A percentile compares a stretch with the other conserved stretches of the same genome.
Evolutionary conservation across 106 monocot genomes (phyloP).

Genomic region (Dioscorea alata): DNA sequence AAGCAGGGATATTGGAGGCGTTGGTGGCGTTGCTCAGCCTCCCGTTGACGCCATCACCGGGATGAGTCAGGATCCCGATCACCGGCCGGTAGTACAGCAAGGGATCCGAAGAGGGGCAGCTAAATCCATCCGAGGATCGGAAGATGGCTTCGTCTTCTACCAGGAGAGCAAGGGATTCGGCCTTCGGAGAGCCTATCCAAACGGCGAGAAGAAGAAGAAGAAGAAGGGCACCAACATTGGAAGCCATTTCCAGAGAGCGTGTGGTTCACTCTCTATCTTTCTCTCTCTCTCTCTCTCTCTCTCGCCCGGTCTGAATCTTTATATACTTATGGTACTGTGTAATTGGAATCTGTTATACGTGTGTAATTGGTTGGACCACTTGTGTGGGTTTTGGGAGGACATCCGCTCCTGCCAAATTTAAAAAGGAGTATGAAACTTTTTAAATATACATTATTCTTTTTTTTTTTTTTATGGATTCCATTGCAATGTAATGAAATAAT

Average conservation of each 20-base stretch:
- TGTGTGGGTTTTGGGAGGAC: too few species aligned
- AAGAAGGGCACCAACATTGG: neutral
- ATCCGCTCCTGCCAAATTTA: too few species aligned
- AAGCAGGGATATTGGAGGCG: constrained; percentile 61
- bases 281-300: too few species aligned
- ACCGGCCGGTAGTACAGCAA: constrained; percentile 63
- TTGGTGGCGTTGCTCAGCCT: constrained; percentile 45
- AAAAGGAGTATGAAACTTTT: too few species aligned
- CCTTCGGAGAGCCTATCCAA: neutral
- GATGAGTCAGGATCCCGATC: constrained; percentile 83
- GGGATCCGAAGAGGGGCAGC: constrained; percentile 40
- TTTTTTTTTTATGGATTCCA: too few species aligned
- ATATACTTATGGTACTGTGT: too few species aligned
- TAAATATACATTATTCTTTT: too few species aligned
- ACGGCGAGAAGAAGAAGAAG: neutral
- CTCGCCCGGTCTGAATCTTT: too few species aligned
- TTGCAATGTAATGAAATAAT: too few species aligned
- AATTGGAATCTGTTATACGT: too few species aligned
- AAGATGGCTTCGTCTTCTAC: neutral
- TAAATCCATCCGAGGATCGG: neutral
- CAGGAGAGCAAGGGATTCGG: neutral
- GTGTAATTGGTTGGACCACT: too few species aligned
- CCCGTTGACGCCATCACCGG: constrained; percentile 77
- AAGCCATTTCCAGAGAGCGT: neutral
- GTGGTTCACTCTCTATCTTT: too few species aligned